phyloP scores from a whole-genome alignment of 495 filamentous ascomycete genomes.

The Penicillium flavigenum region DNA sequence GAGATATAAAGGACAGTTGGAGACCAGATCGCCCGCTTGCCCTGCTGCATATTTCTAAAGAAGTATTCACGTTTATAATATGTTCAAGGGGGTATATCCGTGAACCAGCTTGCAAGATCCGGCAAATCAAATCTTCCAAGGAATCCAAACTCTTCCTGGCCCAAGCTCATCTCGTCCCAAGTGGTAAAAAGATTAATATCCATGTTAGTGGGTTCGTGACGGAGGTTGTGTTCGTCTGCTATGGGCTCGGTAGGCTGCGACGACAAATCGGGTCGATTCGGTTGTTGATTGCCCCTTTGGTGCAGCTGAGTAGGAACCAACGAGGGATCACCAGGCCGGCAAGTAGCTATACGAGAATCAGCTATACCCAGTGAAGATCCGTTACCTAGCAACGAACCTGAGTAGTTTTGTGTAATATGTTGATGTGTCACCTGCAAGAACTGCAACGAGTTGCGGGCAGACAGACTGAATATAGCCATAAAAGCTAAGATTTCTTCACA shows the following conservation, averaged over 20 bases:
- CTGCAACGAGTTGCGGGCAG: conserved; percentile 34
- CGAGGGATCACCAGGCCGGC: conserved; percentile 6
- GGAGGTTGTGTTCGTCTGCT: neutral
- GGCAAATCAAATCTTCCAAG: conserved; percentile 31
- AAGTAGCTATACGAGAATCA: conserved; percentile 3
- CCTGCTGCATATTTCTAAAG: neutral
- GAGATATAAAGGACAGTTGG: too few relatives aligned
- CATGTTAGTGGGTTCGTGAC: conserved; percentile 7
- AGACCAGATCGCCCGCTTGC: neutral
- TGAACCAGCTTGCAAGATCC: conserved; percentile 42
- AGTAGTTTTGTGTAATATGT: conserved; percentile 28
- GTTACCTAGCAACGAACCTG: conserved; percentile 10
- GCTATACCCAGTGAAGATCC: too few relatives aligned
- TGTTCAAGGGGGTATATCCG: conserved; percentile 29
- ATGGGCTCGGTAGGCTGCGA: conserved; percentile 4
- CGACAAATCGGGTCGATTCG: neutral
- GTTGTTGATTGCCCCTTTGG: conserved; percentile 1
- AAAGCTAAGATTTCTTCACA: conserved; percentile 28
- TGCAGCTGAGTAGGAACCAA: conserved; percentile 7
- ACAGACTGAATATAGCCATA: conserved; percentile 34
- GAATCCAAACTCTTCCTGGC: conserved; percentile 34
- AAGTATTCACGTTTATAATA: neutral
- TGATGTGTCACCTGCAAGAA: conserved; percentile 32
- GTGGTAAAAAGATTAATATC: conserved; percentile 22
- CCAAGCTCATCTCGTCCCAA: conserved; percentile 27